Conservation (phyloP, 495 filamentous ascomycete species). For the Oidiodendron maius region DNA sequence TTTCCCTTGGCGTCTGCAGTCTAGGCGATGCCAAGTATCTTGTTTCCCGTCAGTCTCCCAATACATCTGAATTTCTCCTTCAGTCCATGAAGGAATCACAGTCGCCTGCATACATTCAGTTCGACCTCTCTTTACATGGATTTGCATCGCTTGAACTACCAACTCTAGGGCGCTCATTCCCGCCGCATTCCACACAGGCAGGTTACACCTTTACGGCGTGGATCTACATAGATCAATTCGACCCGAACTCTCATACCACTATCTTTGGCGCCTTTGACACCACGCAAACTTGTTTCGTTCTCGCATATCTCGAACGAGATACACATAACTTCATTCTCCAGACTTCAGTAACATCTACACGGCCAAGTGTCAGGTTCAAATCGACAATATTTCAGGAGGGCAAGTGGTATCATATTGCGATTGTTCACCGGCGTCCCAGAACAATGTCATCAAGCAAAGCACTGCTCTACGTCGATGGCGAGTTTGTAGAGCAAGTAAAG, state of each 20-base stretch:
- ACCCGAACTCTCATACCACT: conserved; percentile 80
- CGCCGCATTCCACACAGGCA: conserved; percentile 58
- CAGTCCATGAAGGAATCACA: conserved; percentile 64
- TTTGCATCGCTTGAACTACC: conserved; percentile 85
- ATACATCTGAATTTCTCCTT: conserved; percentile 67
- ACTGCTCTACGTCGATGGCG: conserved; percentile 84
- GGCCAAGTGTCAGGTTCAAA: conserved; percentile 91
- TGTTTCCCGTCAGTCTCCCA: conserved; percentile 55
- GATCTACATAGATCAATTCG: conserved; percentile 83
- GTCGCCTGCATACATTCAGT: conserved; percentile 80
- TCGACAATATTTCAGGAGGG: conserved; percentile 65
- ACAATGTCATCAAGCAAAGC: conserved; percentile 70
- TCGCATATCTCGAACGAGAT: conserved; percentile 91
- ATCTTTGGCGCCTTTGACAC: conserved; percentile 93
- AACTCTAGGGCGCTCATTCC: conserved; percentile 75
- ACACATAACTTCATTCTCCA: conserved; percentile 95
- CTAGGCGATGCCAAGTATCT: conserved; percentile 76
- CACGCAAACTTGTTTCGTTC: conserved; percentile 87
- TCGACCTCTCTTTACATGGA: conserved; percentile 84
- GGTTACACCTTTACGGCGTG: conserved; percentile 89
- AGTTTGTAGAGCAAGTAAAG: conserved; percentile 88
- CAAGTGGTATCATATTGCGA: conserved; percentile 85
- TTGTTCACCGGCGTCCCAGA: conserved; percentile 74
- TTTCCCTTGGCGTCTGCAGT: conserved; percentile 63
- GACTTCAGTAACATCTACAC: conserved; percentile 80